Conservation (phyloP, 2,329 filamentous ascomycete genomes). For the Xylariales sp. region DNA sequence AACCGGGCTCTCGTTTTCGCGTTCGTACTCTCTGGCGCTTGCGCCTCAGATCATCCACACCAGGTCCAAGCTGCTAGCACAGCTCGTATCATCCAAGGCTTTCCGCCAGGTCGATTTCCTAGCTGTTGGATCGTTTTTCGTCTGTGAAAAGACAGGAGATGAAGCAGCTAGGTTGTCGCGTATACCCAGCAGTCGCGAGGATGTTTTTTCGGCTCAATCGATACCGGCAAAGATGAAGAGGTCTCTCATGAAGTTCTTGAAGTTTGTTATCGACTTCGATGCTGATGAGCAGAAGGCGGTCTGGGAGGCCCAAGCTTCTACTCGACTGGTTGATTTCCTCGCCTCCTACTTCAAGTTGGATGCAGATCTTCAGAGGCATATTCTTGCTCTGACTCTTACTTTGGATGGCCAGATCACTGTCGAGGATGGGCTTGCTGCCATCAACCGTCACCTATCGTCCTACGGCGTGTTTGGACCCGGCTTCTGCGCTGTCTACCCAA, state of each 20-base stretch:
- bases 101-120: slow-evolving; percentile 90
- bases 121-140: slow-evolving; percentile 89
- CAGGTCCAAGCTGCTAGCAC: slow-evolving; percentile 70
- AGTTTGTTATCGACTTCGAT: slow-evolving; percentile 74
- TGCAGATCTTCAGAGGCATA: slow-evolving; percentile 56
- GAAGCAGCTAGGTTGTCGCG: slow-evolving; percentile 47
- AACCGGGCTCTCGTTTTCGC: slow-evolving; percentile 53
- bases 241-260: slow-evolving; percentile 87
- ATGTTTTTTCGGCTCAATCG: slow-evolving; percentile 75
- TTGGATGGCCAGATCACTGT: slow-evolving; percentile 60
- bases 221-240: slow-evolving; percentile 81
- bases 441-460: slow-evolving; percentile 77
- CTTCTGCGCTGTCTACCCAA: slow-evolving; percentile 84
- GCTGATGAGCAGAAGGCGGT: slow-evolving; percentile 46
- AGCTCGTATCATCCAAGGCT: slow-evolving; percentile 83
- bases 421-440: slow-evolving; percentile 62
- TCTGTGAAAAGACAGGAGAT: slow-evolving; percentile 47
- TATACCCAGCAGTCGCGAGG: slow-evolving; percentile 86
- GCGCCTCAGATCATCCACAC: slow-evolving; percentile 85
- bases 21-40: slow-evolving; percentile 78
- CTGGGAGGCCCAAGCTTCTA: slow-evolving; percentile 55
- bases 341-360: slow-evolving; percentile 63
- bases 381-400: slow-evolving; percentile 68
- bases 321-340: slow-evolving; percentile 56
- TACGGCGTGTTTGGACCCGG: slow-evolving; percentile 85